Base-by-base conservation (phyloP, 2,329 filamentous ascomycete genomes). In the Thielaviopsis cerberus region DNA sequence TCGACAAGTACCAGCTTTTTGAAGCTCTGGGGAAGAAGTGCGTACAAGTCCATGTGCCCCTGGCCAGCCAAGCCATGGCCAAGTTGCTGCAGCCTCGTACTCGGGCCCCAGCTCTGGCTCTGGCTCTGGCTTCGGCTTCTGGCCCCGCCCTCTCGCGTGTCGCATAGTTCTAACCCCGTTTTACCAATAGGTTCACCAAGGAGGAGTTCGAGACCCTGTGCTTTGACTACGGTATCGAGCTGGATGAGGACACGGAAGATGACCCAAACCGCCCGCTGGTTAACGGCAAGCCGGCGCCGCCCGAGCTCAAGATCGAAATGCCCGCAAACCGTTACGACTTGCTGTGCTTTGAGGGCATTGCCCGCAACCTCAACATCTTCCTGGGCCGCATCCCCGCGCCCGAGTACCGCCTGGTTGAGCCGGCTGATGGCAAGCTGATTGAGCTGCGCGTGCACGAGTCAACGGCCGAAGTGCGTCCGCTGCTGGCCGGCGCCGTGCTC, bases 191-290 rank as follows among this genome's bases (percentile, higher is more conserved):
- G 64, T 91, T 87, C 72, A 95, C 91, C 58, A 92, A 88, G 63
- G 82, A 94, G 66, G 88, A 94, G 68, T 98, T 98, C 68, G 92
- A 98, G 71, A 86, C 94, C 68, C 78, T 98, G 65, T 97, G 92
- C 73, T 98, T 98, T 78, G 91, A 98, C 67, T 98, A 95, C 69
- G 90, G 90, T 61, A 94, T 98, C 69, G 92, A 98, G 72, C 80
- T 98, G 65, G 92, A 98, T 74, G 91, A 97, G 74, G 92, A 98
- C 71, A 92, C 87, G 54, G 85, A 88, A 64, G 77, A 87, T 66
- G 77, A 80, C 59, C 22, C 57, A 26, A 82, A 88, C 63, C 77
- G 87, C 53, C 86, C 86, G 30, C 74, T 85, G 60, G 78, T 86
- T 66, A 78, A 88, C 73, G 85, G 85, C 69, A 81, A 84, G 64